phyloP scores from a whole-genome alignment of 1,284 basidiomycete genomes.

The Trichosporon sp. region DNA sequence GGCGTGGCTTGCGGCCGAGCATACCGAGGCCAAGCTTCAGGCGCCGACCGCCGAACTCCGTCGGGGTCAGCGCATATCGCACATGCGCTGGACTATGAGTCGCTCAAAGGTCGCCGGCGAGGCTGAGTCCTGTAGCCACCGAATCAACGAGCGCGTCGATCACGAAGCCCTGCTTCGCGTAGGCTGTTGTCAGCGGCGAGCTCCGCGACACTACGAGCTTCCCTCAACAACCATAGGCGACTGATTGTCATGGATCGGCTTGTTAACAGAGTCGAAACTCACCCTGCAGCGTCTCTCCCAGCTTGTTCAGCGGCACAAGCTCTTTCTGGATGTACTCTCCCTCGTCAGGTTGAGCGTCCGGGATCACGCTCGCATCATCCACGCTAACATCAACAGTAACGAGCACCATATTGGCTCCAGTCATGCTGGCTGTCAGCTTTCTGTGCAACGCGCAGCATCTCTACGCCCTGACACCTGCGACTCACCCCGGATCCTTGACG shows the following conservation, averaged over 20 bases:
- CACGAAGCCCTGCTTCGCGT: conserved; percentile 70
- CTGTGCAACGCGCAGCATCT: no score
- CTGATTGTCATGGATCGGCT: no score
- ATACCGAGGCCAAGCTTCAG: background rate
- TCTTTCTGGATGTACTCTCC: conserved; percentile 79
- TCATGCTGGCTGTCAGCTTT: no score
- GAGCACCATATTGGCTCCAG: conserved; percentile 58
- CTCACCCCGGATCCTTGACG: conserved; percentile 69
- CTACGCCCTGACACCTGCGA: conserved; percentile 20
- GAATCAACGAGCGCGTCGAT: conserved; percentile 76
- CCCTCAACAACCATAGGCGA: no score
- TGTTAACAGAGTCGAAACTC: conserved; percentile 29
- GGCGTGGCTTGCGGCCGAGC: background rate
- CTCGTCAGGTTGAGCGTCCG: conserved; percentile 42
- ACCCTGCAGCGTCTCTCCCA: conserved; percentile 70
- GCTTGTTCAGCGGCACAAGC: conserved; percentile 68
- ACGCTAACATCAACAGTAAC: conserved; percentile 4
- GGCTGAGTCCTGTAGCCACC: conserved; percentile 70
- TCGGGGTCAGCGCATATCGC: background rate
- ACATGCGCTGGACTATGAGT: background rate
- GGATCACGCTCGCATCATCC: conserved; percentile 48
- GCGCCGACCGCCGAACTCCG: background rate
- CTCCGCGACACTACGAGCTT: background rate
- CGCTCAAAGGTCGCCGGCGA: conserved; percentile 42
- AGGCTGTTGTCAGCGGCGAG: conserved; percentile 60